Evolutionary conservation across 129 eudicot genomes (phyloP).

Genomic region (Centaurea solstitialis): DNA sequence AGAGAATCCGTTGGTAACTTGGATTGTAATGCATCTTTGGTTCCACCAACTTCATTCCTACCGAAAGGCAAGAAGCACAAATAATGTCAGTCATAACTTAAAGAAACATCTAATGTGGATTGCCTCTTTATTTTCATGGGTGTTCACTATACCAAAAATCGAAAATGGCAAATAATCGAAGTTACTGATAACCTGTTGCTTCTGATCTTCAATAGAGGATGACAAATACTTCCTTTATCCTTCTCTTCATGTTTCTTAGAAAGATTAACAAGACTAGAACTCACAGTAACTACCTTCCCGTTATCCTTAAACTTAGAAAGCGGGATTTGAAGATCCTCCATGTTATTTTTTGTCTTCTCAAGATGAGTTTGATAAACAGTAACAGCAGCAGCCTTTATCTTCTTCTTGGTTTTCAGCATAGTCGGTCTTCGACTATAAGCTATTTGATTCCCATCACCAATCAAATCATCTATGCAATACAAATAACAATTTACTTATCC

Average conservation of each 20-base stretch:
- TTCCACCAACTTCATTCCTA: constrained; percentile 42
- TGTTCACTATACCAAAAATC: background rate
- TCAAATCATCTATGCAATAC: constrained; percentile 26
- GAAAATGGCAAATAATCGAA: background rate
- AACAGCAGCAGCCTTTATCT: constrained; percentile 16
- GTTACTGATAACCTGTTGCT: constrained; percentile 14
- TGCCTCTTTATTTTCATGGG: background rate
- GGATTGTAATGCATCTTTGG: constrained; percentile 25
- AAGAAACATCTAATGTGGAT: background rate
- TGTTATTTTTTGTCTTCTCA: constrained; percentile 11
- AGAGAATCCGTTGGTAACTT: constrained; percentile 40
- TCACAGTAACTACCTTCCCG: constrained; percentile 10
- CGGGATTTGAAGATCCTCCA: constrained; percentile 9
- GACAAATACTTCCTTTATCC: constrained; percentile 28
- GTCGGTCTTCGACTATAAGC: constrained; percentile 21
- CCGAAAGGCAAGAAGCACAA: background rate
- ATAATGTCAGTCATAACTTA: background rate
- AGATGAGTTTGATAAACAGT: constrained; percentile 3
- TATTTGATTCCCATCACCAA: constrained; percentile 20
- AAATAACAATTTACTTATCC: background rate
- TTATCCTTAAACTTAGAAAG: constrained; percentile 15
- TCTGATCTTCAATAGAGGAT: constrained; percentile 27
- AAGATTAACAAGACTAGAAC: background rate
- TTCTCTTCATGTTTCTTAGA: constrained; percentile 12
- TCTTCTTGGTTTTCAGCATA: constrained; percentile 18